phyloP scores from a whole-genome alignment of 345 rosid genomes.

The Sisymbrium altissimum region DNA sequence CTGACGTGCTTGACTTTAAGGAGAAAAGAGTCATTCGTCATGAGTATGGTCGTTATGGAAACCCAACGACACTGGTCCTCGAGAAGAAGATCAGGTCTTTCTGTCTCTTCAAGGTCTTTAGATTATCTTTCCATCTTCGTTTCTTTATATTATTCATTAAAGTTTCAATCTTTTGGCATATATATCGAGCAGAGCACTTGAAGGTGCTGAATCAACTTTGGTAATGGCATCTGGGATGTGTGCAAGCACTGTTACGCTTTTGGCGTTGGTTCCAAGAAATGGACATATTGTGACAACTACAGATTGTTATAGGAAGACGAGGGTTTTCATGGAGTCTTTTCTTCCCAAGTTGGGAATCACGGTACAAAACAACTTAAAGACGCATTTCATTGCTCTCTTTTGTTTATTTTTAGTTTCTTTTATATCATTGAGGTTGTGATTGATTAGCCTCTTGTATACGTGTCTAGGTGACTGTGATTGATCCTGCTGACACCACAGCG shows the following conservation, averaged over 20 bases:
- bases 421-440: no score
- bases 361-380: slow-evolving; percentile 29
- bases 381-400: no score
- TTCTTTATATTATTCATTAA: no score
- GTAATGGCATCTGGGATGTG: slow-evolving; percentile 92
- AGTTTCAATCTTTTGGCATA: no score
- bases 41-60: slow-evolving; percentile 90
- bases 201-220: slow-evolving; percentile 89
- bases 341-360: slow-evolving; percentile 85
- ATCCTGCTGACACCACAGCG: slow-evolving; percentile 63
- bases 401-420: neutral
- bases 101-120: no score
- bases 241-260: slow-evolving; percentile 65
- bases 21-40: slow-evolving; percentile 66
- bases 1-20: neutral
- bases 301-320: slow-evolving; percentile 80
- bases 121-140: no score
- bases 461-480: slow-evolving; percentile 73
- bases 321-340: slow-evolving; percentile 75
- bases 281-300: slow-evolving; percentile 85
- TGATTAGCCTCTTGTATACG: neutral
- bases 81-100: slow-evolving; percentile 52
- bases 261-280: slow-evolving; percentile 84
- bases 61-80: slow-evolving; percentile 70
- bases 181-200: slow-evolving; percentile 59